Conservation (phyloP, 2,329 filamentous ascomycete genomes). For the Colletotrichum coccodes region DNA sequence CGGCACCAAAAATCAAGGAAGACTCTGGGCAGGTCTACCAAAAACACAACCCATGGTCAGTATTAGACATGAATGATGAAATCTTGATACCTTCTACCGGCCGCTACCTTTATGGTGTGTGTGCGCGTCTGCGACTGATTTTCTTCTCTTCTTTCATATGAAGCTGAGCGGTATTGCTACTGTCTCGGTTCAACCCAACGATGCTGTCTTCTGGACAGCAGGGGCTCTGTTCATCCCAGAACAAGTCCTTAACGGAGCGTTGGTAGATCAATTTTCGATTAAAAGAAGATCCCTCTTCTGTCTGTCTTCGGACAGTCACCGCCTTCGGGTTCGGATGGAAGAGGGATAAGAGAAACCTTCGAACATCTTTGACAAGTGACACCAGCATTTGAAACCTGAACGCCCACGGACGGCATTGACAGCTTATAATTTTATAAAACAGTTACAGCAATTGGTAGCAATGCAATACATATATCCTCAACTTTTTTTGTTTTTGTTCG, state of each 20-base stretch:
- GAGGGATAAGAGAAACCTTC: slow-evolving; percentile 54
- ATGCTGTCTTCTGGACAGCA: slow-evolving; percentile 81
- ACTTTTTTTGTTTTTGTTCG: neutral
- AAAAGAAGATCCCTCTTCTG: slow-evolving; percentile 50
- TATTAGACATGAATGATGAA: slow-evolving; percentile 35
- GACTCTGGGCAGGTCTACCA: slow-evolving; percentile 21
- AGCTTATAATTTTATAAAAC: neutral
- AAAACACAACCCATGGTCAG: slow-evolving; percentile 21
- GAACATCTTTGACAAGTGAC: slow-evolving; percentile 39
- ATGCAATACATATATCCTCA: slow-evolving; percentile 12
- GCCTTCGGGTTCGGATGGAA: slow-evolving; percentile 46
- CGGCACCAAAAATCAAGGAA: slow-evolving; percentile 35
- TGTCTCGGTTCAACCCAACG: slow-evolving; percentile 54
- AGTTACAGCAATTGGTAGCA: slow-evolving; percentile 5
- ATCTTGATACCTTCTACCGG: slow-evolving; percentile 32
- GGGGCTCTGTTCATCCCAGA: slow-evolving; percentile 75
- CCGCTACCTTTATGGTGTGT: slow-evolving; percentile 27
- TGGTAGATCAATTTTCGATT: slow-evolving; percentile 67
- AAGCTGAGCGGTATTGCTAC: neutral
- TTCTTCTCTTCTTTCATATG: slow-evolving; percentile 22
- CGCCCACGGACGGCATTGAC: neutral
- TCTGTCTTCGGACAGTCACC: slow-evolving; percentile 39
- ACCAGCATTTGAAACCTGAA: neutral
- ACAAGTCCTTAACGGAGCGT: slow-evolving; percentile 85
- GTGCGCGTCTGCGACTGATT: slow-evolving; percentile 16